Percentiles rank a stretch among this genome's conserved stretches.
These are phyloP conservation scores for Globisporangium barbulae DNA, from an alignment of 352 stramenopile genomes.

Conservation along the genomic window DNA sequence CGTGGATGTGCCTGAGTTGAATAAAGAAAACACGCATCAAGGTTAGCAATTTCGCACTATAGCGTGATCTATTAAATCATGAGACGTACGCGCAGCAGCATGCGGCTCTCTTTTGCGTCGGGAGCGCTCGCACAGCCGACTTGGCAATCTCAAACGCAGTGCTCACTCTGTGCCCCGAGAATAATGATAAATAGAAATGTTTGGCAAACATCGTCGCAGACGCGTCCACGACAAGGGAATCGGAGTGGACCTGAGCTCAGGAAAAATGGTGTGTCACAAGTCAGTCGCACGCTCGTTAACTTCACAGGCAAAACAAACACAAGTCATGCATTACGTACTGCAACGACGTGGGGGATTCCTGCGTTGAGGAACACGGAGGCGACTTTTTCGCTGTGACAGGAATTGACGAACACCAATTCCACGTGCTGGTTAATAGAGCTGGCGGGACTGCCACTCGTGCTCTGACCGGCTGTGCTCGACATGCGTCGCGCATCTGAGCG, in stretches of 20 bases:
- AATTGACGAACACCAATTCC: slow-evolving; percentile 82
- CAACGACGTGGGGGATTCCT: slow-evolving; percentile 90
- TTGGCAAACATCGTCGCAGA: slow-evolving; percentile 83
- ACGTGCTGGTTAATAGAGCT: slow-evolving; percentile 25
- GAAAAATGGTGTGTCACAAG: background rate
- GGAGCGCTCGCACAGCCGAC: slow-evolving; percentile 55
- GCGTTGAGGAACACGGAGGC: slow-evolving; percentile 87
- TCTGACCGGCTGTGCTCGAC: slow-evolving; percentile 13
- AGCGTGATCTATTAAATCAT: background rate
- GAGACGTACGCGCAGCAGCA: slow-evolving; percentile 77
- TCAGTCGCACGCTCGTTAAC: background rate
- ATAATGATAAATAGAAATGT: slow-evolving; percentile 81
- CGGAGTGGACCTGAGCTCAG: slow-evolving; percentile 53
- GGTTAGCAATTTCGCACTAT: background rate
- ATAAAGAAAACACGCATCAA: background rate
- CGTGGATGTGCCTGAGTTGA: slow-evolving; percentile 55
- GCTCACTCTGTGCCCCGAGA: slow-evolving; percentile 64
- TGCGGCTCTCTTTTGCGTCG: slow-evolving; percentile 55
- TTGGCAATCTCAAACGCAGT: slow-evolving; percentile 77
- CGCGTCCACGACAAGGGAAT: slow-evolving; percentile 72
- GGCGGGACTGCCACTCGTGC: slow-evolving; percentile 9
- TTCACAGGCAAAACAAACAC: background rate
- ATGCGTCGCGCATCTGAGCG: background rate
- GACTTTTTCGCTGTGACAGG: slow-evolving; percentile 84
- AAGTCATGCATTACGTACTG: slow-evolving; percentile 33